phyloP scores from a whole-genome alignment of 768 basidiomycete genomes.

The Lyophyllum semitale region DNA sequence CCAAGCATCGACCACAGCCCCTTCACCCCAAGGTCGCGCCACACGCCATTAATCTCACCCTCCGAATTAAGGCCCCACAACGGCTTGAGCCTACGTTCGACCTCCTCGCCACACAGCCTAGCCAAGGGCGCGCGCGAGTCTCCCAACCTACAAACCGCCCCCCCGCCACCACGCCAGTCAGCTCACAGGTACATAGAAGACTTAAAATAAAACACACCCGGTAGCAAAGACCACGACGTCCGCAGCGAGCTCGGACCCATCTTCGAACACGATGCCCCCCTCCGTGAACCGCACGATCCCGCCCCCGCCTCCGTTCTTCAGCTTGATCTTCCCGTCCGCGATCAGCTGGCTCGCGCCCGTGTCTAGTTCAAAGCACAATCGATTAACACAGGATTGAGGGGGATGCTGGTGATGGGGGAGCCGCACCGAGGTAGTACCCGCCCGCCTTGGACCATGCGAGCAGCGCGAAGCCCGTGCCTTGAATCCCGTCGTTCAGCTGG shows the following conservation, averaged over 20 bases:
- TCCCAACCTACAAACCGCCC: constrained; percentile 43
- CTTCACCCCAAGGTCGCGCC: constrained; percentile 49
- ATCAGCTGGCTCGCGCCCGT: constrained; percentile 58
- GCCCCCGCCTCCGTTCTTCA: constrained; percentile 61
- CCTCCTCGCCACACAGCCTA: constrained; percentile 44
- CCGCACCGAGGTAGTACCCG: constrained; percentile 68
- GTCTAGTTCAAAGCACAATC: constrained; percentile 29
- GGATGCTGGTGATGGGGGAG: too few relatives aligned
- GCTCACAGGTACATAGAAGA: too few relatives aligned
- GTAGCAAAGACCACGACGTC: constrained; percentile 54
- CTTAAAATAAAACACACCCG: too few relatives aligned
- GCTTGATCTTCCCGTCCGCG: constrained; percentile 64
- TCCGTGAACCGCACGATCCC: constrained; percentile 43
- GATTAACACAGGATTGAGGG: not conserved
- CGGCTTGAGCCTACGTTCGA: constrained; percentile 42
- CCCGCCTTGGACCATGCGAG: constrained; percentile 51
- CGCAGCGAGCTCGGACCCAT: constrained; percentile 43
- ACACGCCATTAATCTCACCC: too few relatives aligned
- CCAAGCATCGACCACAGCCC: constrained; percentile 65
- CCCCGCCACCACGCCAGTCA: not conserved
- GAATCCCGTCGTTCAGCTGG: constrained; percentile 49
- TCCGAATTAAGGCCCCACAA: constrained; percentile 67
- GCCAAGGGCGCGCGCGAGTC: constrained; percentile 38
- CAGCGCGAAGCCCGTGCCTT: constrained; percentile 51
- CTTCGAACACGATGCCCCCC: constrained; percentile 43